Evolutionary conservation across 345 rosid species (phyloP), one percentile per base, ranked within the genome.

Genomic region (Barbarea vulgaris): DNA sequence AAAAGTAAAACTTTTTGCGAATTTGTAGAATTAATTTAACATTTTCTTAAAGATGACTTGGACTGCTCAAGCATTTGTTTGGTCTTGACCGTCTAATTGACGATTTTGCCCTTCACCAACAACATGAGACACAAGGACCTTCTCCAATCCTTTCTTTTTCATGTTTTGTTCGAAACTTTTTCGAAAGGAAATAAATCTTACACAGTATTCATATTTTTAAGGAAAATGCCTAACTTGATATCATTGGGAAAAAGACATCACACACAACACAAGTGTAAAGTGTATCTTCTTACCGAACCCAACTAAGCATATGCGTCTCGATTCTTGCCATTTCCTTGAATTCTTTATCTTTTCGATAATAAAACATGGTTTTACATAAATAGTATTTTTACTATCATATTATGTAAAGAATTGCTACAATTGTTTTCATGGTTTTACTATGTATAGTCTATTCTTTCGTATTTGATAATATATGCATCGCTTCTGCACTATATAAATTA

Each of bases 51-150:
- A 28, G 13, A 15, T 46, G 57, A 57, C 74, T 33, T 11, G 22
- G 48, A 25, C 34, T 33, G 2, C 2, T 27, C n/a, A n/a, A 41
- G 6, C 50, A 24, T 34, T 25, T 48, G 59, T 21, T 30, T 53
- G 46, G 47, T 64, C 15, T 21, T 39, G 63, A 73, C 12, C 8
- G 2, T 7, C 0, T 0, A 34, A 65, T 11, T 56, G 50, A 65
- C 78, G 41, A 14, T 5, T 34, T 18, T 74, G 9, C 31, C 72
- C 59, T 46, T 66, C 25, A 74, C 72, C 72, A 56, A 74, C 77
- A 64, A 73, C 31, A 44, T 1, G 48, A 34, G 39, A 48, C 52
- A 24, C 7, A 11, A 6, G 47, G 21, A 65, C 64, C 65, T 56
- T 44, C 50, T 56, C 37, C 57, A 46, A 34, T 56, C 39, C 2